Conservation (phyloP, 306 rosid genomes). For the Cucumis hystrix region DNA sequence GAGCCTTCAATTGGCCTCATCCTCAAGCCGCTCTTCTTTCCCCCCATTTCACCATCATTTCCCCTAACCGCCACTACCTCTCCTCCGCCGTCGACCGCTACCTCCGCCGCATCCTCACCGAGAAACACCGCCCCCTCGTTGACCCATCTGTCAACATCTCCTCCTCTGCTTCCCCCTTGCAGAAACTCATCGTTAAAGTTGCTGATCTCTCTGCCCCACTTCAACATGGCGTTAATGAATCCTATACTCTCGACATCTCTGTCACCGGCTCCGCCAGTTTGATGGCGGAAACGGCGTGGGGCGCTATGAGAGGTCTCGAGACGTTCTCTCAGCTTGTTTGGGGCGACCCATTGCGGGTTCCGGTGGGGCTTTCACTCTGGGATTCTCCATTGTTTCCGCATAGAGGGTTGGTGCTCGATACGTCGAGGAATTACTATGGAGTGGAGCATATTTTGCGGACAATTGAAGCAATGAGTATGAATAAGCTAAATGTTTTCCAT, state of each 20-base stretch:
- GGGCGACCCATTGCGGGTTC: constrained; percentile 35
- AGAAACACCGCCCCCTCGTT: constrained; percentile 45
- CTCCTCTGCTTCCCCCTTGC: constrained; percentile 25
- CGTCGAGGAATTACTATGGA: constrained; percentile 61
- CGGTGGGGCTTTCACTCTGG: constrained; percentile 31
- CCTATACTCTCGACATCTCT: constrained; percentile 41
- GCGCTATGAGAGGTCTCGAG: constrained; percentile 73
- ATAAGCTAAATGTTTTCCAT: constrained; percentile 75
- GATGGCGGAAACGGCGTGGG: constrained; percentile 42
- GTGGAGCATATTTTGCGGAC: constrained; percentile 53
- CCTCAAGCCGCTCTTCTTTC: constrained; percentile 42
- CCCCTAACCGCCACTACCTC: constrained; percentile 31
- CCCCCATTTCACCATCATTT: constrained; percentile 41
- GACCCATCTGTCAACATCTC: constrained; percentile 18
- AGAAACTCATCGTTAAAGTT: constrained; percentile 21
- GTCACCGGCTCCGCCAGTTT: constrained; percentile 22
- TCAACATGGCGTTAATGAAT: constrained; percentile 49
- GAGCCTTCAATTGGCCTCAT: constrained; percentile 42
- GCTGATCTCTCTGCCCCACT: constrained; percentile 27
- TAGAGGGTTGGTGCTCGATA: constrained; percentile 58
- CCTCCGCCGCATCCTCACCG: constrained; percentile 33
- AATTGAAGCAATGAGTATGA: constrained; percentile 53
- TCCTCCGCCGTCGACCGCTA: constrained; percentile 44
- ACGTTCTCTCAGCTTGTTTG: constrained; percentile 71
- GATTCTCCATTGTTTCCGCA: constrained; percentile 48